Evolutionary conservation across 805 yeast genomes (phyloP).

Genomic region (Grigorovia jiainica): DNA sequence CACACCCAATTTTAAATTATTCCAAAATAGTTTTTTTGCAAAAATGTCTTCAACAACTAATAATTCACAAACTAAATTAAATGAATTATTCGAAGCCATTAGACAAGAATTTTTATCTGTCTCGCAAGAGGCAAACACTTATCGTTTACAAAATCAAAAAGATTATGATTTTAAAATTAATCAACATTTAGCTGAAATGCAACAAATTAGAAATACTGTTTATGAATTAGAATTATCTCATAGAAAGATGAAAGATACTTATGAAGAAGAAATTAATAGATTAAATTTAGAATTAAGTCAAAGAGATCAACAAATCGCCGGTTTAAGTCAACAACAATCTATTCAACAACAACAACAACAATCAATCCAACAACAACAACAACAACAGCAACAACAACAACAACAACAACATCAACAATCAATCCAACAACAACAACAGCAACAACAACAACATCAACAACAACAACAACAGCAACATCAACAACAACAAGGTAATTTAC

Average conservation of each 20-base stretch:
- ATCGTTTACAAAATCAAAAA: constrained; percentile 75
- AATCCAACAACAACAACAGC: constrained; percentile 2
- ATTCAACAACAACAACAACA: constrained; percentile 24
- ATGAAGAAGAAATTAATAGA: constrained; percentile 84
- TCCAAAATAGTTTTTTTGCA: neutral
- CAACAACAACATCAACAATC: constrained; percentile 5
- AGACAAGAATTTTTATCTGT: constrained; percentile 85
- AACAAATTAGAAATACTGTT: constrained; percentile 87
- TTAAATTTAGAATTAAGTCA: constrained; percentile 79
- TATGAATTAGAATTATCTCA: constrained; percentile 91
- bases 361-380: constrained; percentile 8
- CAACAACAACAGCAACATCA: constrained; percentile 1
- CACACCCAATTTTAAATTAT: neutral
- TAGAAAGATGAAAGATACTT: constrained; percentile 88
- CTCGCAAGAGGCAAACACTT: constrained; percentile 74
- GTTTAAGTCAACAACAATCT: constrained; percentile 36
- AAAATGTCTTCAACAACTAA: constrained; percentile 17
- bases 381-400: constrained; percentile 18
- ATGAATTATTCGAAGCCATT: constrained; percentile 83
- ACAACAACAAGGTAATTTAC: neutral
- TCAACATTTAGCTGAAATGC: constrained; percentile 89
- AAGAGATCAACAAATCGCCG: constrained; percentile 51
- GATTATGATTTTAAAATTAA: constrained; percentile 83
- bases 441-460: constrained; percentile 1
- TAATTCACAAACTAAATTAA: constrained; percentile 34